Percentiles rank a stretch among this genome's conserved stretches.
These are phyloP conservation scores for Macrolepiota fuliginosa DNA, from an alignment of 768 basidiomycete species.

Conservation along the genomic window DNA sequence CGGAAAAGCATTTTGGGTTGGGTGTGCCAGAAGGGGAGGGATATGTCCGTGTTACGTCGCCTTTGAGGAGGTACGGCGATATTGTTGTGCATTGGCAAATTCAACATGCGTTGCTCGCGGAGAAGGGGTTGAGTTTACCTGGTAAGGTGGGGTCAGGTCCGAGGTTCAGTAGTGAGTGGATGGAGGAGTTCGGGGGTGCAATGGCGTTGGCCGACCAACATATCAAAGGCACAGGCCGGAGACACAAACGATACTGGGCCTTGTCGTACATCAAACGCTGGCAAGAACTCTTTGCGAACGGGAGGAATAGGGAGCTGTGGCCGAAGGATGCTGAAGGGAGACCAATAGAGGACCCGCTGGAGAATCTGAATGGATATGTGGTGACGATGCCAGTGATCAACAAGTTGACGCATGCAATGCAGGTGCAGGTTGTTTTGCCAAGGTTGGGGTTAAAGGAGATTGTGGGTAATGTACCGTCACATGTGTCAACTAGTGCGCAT, in stretches of 20 bases:
- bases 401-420: conserved; percentile 4
- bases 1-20: conserved; percentile 64
- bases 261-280: conserved; percentile 36
- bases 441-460: conserved; percentile 21
- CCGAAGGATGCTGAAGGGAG: neutral
- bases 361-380: conserved; percentile 21
- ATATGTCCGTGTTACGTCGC: conserved; percentile 83
- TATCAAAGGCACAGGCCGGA: conserved; percentile 11
- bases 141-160: conserved; percentile 19
- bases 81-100: conserved; percentile 91
- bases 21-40: conserved; percentile 75
- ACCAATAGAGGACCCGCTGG: conserved; percentile 21
- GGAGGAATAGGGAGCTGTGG: conserved; percentile 8
- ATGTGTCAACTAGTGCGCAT: neutral
- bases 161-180: conserved; percentile 43
- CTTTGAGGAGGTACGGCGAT: conserved; percentile 83
- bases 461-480: neutral
- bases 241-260: conserved; percentile 33
- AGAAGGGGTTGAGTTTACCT: conserved; percentile 19
- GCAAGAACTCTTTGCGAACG: conserved; percentile 18
- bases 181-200: conserved; percentile 37
- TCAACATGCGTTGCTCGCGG: conserved; percentile 64
- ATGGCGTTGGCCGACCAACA: conserved; percentile 26
- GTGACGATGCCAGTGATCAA: conserved; percentile 14
- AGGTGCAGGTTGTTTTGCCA: conserved; percentile 21